Evolutionary conservation across 164 flowering plant genomes (phyloP), one percentile per base, ranked within the genome.

Genomic region (Tinospora cordifolia): DNA sequence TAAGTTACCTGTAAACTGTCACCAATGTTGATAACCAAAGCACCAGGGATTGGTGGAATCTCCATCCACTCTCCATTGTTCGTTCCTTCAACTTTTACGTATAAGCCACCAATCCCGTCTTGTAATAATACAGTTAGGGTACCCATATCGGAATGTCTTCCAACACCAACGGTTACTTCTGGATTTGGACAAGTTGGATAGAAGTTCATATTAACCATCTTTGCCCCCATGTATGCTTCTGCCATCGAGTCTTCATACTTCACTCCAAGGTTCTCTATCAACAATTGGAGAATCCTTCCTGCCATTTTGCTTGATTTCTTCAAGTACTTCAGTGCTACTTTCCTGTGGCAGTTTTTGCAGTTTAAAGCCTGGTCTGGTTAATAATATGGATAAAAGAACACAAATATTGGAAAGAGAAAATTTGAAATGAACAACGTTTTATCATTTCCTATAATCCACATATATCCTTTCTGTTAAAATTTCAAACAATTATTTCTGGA

Each of bases 41-140:
- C 81, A 21, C 83, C 84, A 14, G 74, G 36, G 21, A 84, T 63
- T 11, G 87, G 83, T 7, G 84, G 83, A 26, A 84, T 77, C 58
- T 82, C 83, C 13, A 82, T 51, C 84, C 87, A 84, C 15, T 81
- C 83, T 40, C 76, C 80, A 30, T 75, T 75, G 1, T 67, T 72
- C 38, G 8, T 69, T 4, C 26, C 60, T 39, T 68, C 49, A 30
- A 30, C 58, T 72, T 74, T 84, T 2, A 84, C 87, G 7, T 80
- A 80, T 25, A 84, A 74, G 0, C 87, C 87, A 0, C 87, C 87
- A 49, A 82, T 80, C 0, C 81, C 84, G 62, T 84, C 87, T 82
- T 84, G 84, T 6, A 82, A 70, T 30, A 84, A 69, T 22, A 82
- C 78, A 0, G 84, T 82, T 12, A 84, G 25, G 5, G 72, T 75